Conservation (phyloP, 1,284 basidiomycete species). For the Dichomitus squalens region DNA sequence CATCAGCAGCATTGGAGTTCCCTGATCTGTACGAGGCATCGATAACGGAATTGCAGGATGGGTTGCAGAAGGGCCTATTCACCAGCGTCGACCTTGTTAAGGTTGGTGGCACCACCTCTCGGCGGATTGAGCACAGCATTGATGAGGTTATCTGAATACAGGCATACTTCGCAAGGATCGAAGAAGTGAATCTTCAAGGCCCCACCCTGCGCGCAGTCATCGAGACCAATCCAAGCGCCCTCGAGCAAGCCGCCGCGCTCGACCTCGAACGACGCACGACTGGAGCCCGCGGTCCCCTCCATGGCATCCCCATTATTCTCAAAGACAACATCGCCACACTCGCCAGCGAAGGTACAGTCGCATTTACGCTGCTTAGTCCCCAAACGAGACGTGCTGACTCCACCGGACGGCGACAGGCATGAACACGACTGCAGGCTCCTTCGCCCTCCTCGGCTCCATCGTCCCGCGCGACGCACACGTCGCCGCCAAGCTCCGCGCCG, state of each 20-base stretch:
- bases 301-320: slow-evolving; percentile 71
- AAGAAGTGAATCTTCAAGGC: slow-evolving; percentile 70
- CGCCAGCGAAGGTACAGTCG: slow-evolving; percentile 49
- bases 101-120: slow-evolving; percentile 33
- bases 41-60: slow-evolving; percentile 53
- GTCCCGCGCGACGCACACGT: slow-evolving; percentile 45
- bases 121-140: background rate
- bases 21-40: slow-evolving; percentile 70
- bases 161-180: slow-evolving; percentile 72
- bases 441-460: slow-evolving; percentile 42
- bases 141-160: slow-evolving; percentile 22
- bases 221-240: slow-evolving; percentile 62
- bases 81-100: slow-evolving; percentile 68
- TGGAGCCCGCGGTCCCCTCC: slow-evolving; percentile 56
- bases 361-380: background rate
- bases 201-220: slow-evolving; percentile 63
- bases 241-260: slow-evolving; percentile 52
- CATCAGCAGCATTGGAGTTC: slow-evolving; percentile 21
- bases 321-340: slow-evolving; percentile 63
- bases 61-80: slow-evolving; percentile 49
- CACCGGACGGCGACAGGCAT: slow-evolving; percentile 54
- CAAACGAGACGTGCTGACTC: background rate
- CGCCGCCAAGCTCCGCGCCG: slow-evolving; percentile 39
- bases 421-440: slow-evolving; percentile 57
- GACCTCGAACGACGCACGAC: slow-evolving; percentile 53